Base-by-base conservation (phyloP, 1,139 yeast genomes). In the Yamadazyma taylorii region DNA sequence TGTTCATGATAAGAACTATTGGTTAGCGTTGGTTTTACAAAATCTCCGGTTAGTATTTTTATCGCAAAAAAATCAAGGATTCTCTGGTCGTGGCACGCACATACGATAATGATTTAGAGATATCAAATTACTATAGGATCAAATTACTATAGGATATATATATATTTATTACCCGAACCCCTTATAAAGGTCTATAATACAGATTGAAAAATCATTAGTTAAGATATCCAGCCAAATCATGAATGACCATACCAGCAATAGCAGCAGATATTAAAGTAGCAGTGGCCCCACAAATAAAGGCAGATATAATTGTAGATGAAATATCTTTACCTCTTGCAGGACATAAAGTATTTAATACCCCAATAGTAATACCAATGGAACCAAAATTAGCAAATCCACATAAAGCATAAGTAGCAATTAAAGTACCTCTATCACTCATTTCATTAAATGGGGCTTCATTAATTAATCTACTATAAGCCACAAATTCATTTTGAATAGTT, bases 311-410 rank as follows among this genome's bases (percentile, higher is more conserved):
- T 42, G 74, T 56, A 24, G 60, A 43, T 5, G 84, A 66, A 42
- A 80, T 69, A 37, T 75, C 79, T 38, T 66, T 74, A 30, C 76
- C 63, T 48, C 73, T 59, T 27, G 66, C 63, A 34, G 81, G 81
- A 32, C 83, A 80, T 48, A 80, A 61, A 38, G 79, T 71, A 46
- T 78, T 74, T 47, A 80, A 68, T 22, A 80, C 85, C 53, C 85
- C 85, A 50, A 80, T 62, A 43, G 79, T 80, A 39, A 79, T 78
- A 52, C 84, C 85, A 47, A 80, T 64, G 4, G 83, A 75, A 24
- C 85, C 85, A 42, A 80, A 63, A 58, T 80, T 80, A 30, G 84
- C 75, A 56, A 79, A 80, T 1, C 85, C 85, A 66, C 85, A 79
- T 34, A 78, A 69, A 10, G 83, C 79, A 48, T 78, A 80, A 22